Evolutionary conservation across 1,284 basidiomycete genomes (phyloP), one percentile per base, ranked within the genome.

Genomic region (Ceratobasidium sp.): DNA sequence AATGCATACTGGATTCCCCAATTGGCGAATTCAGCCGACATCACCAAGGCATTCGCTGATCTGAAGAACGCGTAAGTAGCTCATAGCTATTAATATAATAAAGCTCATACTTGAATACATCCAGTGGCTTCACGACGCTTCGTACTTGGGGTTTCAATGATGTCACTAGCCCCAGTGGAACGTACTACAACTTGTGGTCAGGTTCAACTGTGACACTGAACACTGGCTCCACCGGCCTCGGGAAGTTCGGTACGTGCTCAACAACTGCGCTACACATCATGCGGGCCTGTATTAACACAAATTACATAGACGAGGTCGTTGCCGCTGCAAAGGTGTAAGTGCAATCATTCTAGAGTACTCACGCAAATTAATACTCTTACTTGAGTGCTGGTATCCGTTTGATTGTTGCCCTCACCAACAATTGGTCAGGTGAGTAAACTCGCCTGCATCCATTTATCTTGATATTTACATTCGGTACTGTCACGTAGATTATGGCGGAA

Each of bases 111-210:
- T 8, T 14, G 38, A 6, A 7, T 5, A 38, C 26, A 7, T 46
- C 14, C 21, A 69, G 66, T 16, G 88, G 89, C 9, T 84, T 83
- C 11, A 89, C 88, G 0, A 84, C 84, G 9, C 86, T 89, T 26
- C 83, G 88, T 61, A 89, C 88, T 44, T 88, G 87, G 87, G 88
- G 88, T 1, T 89, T 89, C 83, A 89, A 89, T 77, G 88, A 90
- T 72, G 88, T 89, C 9, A 89, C 87, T 3, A 82, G 81, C 28
- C 77, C 85, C 3, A 77, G 66, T 52, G 87, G 87, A 1, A 82
- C 83, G 63, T 88, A 86, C 77, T 88, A 88, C 77, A 87, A 89
- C 77, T 82, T 82, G 58, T 89, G 87, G 87, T 82, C 82, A 16
- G 85, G 85, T 70, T 82, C 83, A n/a, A 84, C 81, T 1, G 81